Evolutionary conservation across 371 early-diverging fungal genomes (phyloP), one percentile per base, ranked within the genome.

Genomic region (Mucor mucedo): DNA sequence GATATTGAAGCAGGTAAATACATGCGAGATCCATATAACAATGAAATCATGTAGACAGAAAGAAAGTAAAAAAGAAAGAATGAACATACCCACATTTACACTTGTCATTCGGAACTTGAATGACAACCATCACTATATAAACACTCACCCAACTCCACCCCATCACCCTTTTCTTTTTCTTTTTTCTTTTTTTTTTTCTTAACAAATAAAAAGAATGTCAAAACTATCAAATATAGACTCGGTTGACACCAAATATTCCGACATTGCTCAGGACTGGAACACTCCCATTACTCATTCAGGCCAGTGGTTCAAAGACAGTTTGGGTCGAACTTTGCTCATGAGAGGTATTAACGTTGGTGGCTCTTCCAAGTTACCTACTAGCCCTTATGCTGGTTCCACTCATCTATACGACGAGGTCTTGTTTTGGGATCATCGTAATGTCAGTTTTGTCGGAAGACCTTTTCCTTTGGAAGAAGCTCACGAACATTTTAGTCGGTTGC

Each of bases 391-490:
- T 2, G 81, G 84, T 1, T 80, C 84, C 2, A 77, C 84, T 8
- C 84, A 84, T 64, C 60, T 83, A 5, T 82, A 73, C 33, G 87
- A 84, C 40, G 82, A 78, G 11, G 54, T 57, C 5, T 52, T 73
- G 11, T 90, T 90, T 68, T 89, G 86, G 79, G 83, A 90, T 59
- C 86, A 88, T 56, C 78, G 76, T 35, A 73, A 77, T 55, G 87
- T 89, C 32, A 82, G 83, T 57, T 90, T 90, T 74, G 67, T 88
- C 16, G 84, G 83, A 28, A 75, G 93, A 4, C 95, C 95, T 5
- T 93, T 95, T 66, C 88, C 90, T 3, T 73, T 91, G 9, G 79
- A 82, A 5, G 90, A 93, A 54, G 93, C 92, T 2, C 84, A 88
- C 53, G 85, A 84, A 55, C 93, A 95, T 65, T 89, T 93, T 66